Conservation (phyloP, 371 early-diverging fungal species). For the Rhizomucor miehei region DNA sequence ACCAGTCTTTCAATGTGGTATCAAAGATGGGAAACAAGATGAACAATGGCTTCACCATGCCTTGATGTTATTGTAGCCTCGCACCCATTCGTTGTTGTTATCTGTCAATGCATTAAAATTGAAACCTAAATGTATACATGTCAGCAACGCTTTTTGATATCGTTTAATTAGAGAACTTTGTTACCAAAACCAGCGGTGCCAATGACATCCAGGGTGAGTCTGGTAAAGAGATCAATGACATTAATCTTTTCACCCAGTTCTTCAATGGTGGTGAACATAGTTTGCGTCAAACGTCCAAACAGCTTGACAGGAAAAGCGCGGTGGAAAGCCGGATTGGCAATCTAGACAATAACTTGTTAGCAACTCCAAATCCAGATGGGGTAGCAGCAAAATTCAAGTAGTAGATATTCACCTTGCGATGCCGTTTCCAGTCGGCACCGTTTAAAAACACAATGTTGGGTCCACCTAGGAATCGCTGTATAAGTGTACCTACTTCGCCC, state of each 20-base stretch:
- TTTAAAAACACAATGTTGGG: slow-evolving; percentile 8
- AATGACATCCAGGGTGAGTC: slow-evolving; percentile 27
- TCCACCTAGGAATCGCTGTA: slow-evolving; percentile 17
- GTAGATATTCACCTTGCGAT: slow-evolving; percentile 17
- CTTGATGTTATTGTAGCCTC: slow-evolving; percentile 25
- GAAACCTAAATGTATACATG: slow-evolving; percentile 13
- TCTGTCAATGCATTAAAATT: slow-evolving; percentile 29
- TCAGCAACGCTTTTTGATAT: background rate
- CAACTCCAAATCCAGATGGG: background rate
- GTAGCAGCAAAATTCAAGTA: too few species aligned
- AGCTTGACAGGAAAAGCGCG: slow-evolving; percentile 18
- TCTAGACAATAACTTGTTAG: slow-evolving; percentile 1
- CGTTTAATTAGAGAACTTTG: too few species aligned
- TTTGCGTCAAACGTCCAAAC: slow-evolving; percentile 11
- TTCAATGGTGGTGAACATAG: slow-evolving; percentile 17
- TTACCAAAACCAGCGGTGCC: slow-evolving; percentile 14
- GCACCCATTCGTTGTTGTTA: slow-evolving; percentile 24
- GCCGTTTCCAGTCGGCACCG: slow-evolving; percentile 12
- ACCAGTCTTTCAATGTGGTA: slow-evolving; percentile 8
- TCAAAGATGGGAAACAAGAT: slow-evolving; percentile 52
- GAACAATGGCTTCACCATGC: slow-evolving; percentile 30
- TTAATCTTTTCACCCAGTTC: slow-evolving; percentile 19
- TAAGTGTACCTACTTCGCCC: slow-evolving; percentile 3
- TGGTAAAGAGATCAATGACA: slow-evolving; percentile 9
- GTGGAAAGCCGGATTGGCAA: slow-evolving; percentile 18